Evolutionary conservation across 2,329 filamentous ascomycete genomes (phyloP), one percentile per base, ranked within the genome.

Genomic region (Colletotrichum endophyticum): DNA sequence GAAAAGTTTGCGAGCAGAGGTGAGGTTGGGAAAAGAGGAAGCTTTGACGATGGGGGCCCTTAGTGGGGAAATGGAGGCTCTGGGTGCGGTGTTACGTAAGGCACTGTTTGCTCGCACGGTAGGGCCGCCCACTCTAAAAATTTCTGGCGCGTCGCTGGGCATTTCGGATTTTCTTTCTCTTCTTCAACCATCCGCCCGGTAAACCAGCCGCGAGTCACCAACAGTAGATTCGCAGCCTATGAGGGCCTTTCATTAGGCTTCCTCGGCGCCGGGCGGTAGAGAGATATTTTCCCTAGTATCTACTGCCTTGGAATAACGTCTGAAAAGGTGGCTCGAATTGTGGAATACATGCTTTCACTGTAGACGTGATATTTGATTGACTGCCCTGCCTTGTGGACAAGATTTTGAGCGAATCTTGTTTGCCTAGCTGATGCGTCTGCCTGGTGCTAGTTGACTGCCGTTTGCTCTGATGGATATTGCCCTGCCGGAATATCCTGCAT

Each of bases 251-350:
- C 90, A 91, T 86, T 91, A 91, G 88, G 85, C 84, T 81, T 85
- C 84, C 84, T 85, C 84, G 79, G 80, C 84, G 86, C 86, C 88
- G 90, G 89, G 92, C 91, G 92, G 90, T 84, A 94, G 92, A 94
- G 78, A 28, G 69, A 81, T 64, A 76, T 73, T 85, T 91, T 93
- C 89, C 92, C 93, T 93, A 93, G 94, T 95, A 95, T 95, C 94
- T 95, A 93, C 94, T 95, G 92, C 94, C 93, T 93, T 94, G 90
- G 94, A 95, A 91, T 93, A 86, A 86, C 86, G 84, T 89, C 89
- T 95, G 94, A 95, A 91, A 92, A 92, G 92, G 94, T 92, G 89
- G 94, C 94, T 95, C 94, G 94, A 95, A 93, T 92, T 92, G 92
- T 92, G 91, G 93, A 77, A 92, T 91, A 95, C 93, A 95, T 88